Base-by-base conservation (phyloP, 176 grass and related monocot species). In the Avena insularis region DNA sequence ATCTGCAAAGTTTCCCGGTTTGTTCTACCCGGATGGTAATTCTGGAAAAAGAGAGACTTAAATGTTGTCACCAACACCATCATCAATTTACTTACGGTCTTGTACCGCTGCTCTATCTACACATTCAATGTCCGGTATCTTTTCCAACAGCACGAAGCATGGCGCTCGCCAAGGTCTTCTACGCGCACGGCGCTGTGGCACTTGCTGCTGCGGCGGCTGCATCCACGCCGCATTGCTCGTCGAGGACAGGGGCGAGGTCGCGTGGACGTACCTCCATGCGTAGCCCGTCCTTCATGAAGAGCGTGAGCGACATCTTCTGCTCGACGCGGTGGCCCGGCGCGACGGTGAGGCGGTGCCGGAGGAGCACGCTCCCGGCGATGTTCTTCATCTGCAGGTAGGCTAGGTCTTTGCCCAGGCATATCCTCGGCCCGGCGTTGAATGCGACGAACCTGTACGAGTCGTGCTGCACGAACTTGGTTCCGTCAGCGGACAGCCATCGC, bases 301-400 rank as follows among this genome's bases (percentile, higher is more conserved):
- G 89, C 50, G 94, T 99, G 43, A 99, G 97, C 21, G 97, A 99
- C 97, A 99, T 99, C 92, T 99, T 99, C 91, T 99, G 97, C 84
- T 99, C 94, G 70, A 99, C 90, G 77, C 85, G 88, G 85, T 99
- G 97, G 47, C 94, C 92, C 9, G 85, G 57, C 21, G 83, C 93
- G 12, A 98, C 96, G 6, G 57, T 81, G 5, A 98, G 90, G 78
- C 96, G 88, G 82, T 98, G 83, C 33, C 93, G 87, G 23, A 98
- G 96, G 57, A 98, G 92, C 86, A 95, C 90, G 73, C 89, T 92
- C 0, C 91, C 91, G 9, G 93, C 96, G 76, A 98, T 90, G 91
- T 91, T 93, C 90, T 98, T 98, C 96, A 98, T 98, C 89, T 98
- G 96, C 70, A 98, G 96, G 91, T 95, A 98, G 10, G 96, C 96